A percentile compares a stretch with the other conserved stretches of the same genome.
phyloP scores from a whole-genome alignment of 805 yeast genomes.

The Saccharomycopsis synnaedendra region DNA sequence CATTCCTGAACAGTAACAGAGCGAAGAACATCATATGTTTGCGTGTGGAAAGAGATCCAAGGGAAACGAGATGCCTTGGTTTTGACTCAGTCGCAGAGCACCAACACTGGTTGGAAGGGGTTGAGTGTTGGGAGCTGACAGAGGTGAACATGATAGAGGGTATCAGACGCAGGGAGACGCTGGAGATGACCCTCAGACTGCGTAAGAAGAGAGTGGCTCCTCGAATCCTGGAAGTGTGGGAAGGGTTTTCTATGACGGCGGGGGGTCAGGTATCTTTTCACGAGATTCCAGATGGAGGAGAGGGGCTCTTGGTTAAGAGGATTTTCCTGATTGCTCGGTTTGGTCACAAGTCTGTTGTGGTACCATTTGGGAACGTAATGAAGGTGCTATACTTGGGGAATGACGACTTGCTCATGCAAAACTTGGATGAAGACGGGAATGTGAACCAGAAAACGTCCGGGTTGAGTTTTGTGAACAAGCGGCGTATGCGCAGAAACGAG shows the following conservation, averaged over 20 bases:
- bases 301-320: conserved; percentile 39
- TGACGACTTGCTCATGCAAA: conserved; percentile 48
- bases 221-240: conserved; percentile 43
- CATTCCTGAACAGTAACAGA: conserved; percentile 58
- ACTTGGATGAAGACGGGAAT: conserved; percentile 24
- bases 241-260: conserved; percentile 71
- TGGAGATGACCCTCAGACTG: conserved; percentile 31
- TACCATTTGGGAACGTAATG: conserved; percentile 63
- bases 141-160: conserved; percentile 74
- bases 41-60: conserved; percentile 85
- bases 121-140: conserved; percentile 73
- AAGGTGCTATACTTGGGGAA: conserved; percentile 67
- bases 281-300: conserved; percentile 39
- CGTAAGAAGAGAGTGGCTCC: background rate
- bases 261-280: conserved; percentile 51
- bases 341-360: conserved; percentile 70
- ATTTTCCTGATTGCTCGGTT: conserved; percentile 56
- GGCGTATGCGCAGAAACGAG: conserved; percentile 22
- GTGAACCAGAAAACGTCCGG: conserved; percentile 33
- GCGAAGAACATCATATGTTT: conserved; percentile 75
- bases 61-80: conserved; percentile 84
- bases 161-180: conserved; percentile 62
- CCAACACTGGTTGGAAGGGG: conserved; percentile 50
- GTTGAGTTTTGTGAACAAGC: conserved; percentile 39
- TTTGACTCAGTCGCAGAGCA: conserved; percentile 65